Percentiles rank a stretch among this genome's conserved stretches.
Conservation (phyloP, 495 filamentous ascomycete species). For the Penicillium silybi region DNA sequence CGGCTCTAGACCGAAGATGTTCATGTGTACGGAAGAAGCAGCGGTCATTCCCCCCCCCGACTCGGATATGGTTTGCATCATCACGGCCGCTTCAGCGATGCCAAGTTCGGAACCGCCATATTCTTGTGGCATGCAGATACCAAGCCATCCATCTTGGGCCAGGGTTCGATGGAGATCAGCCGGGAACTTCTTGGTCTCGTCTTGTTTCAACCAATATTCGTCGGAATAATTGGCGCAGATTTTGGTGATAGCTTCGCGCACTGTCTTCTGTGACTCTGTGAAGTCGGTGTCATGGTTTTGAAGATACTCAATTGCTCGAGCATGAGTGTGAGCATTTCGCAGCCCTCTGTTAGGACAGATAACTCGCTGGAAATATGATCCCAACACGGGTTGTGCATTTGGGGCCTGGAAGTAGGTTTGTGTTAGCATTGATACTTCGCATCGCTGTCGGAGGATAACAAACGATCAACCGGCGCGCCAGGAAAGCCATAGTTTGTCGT, state of each 20-base stretch:
- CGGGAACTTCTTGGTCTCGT: constrained; percentile 11
- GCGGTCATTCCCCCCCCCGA: constrained; percentile 72
- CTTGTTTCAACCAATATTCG: constrained; percentile 53
- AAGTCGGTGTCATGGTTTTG: constrained; percentile 14
- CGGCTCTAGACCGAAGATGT: constrained; percentile 73
- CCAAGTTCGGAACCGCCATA: constrained; percentile 59
- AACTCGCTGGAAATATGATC: too few species aligned
- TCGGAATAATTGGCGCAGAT: constrained; percentile 60
- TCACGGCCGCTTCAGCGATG: constrained; percentile 75
- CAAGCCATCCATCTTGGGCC: constrained; percentile 70
- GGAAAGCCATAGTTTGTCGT: neutral
- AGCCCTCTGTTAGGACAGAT: neutral
- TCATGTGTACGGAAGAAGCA: constrained; percentile 70
- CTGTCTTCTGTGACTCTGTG: constrained; percentile 49
- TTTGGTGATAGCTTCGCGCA: constrained; percentile 62
- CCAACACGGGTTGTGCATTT: neutral
- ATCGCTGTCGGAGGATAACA: neutral
- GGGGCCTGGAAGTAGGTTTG: neutral
- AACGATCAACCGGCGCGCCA: neutral
- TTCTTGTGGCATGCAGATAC: constrained; percentile 66
- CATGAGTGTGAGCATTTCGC: constrained; percentile 1
- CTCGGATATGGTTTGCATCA: constrained; percentile 77
- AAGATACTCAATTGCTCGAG: constrained; percentile 17
- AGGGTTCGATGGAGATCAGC: constrained; percentile 62
- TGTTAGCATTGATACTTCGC: neutral